Conservation (phyloP, 306 rosid species). For the Quillaja saponaria region DNA sequence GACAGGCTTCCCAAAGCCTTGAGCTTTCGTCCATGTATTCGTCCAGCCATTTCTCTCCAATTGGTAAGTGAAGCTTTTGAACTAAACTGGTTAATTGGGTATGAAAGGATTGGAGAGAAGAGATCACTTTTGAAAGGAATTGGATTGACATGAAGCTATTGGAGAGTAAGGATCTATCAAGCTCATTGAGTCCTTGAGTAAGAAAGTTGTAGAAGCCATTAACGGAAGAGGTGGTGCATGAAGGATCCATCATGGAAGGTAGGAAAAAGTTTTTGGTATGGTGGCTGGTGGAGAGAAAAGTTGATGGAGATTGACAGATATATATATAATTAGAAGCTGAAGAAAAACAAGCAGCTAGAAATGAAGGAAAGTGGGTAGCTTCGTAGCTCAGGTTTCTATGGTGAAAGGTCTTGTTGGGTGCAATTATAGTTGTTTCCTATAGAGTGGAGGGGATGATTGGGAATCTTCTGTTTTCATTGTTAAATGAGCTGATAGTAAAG, state of each 20-base stretch:
- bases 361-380: constrained; percentile 30
- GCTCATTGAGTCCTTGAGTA: constrained; percentile 60
- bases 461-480: constrained; percentile 59
- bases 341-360: constrained; percentile 16
- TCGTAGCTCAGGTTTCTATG: constrained; percentile 54
- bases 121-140: constrained; percentile 67
- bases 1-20: constrained; percentile 78
- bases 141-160: constrained; percentile 68
- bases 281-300: constrained; percentile 23
- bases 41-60: constrained; percentile 86
- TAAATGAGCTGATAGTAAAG: constrained; percentile 33
- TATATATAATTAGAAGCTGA: constrained; percentile 41
- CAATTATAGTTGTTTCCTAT: constrained; percentile 73
- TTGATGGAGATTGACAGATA: constrained; percentile 53
- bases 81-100: constrained; percentile 68
- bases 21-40: constrained; percentile 94
- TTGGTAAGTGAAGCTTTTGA: constrained; percentile 66
- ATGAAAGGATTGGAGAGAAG: constrained; percentile 66
- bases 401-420: constrained; percentile 67
- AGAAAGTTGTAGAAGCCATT: constrained; percentile 78
- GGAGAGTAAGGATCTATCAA: constrained; percentile 47
- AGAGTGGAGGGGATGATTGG: constrained; percentile 82
- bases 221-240: constrained; percentile 68
- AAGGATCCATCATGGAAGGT: constrained; percentile 60
- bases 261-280: constrained; percentile 13